Percentiles rank a stretch among this genome's conserved stretches.
Conservation (phyloP, 2,329 filamentous ascomycete genomes). For the Talaromyces sp. region DNA sequence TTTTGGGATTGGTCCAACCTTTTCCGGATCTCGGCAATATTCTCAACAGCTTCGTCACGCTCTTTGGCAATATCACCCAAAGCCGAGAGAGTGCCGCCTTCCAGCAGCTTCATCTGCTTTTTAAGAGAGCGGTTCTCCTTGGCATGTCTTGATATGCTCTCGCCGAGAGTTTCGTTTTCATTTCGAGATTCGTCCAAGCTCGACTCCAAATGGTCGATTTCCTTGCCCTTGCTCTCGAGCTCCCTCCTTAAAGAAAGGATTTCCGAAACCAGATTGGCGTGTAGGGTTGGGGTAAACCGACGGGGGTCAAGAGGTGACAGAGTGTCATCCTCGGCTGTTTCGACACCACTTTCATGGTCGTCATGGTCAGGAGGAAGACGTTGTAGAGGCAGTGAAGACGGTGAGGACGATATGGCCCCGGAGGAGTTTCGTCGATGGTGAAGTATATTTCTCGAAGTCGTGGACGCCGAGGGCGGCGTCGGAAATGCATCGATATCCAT, state of each 20-base stretch:
- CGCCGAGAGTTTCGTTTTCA: slow-evolving; percentile 69
- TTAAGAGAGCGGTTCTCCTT: slow-evolving; percentile 79
- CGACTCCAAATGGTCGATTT: slow-evolving; percentile 80
- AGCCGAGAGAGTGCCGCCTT: slow-evolving; percentile 82
- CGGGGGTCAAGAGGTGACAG: slow-evolving; percentile 79
- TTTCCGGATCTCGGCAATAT: slow-evolving; percentile 65
- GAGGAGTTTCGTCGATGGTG: slow-evolving; percentile 62
- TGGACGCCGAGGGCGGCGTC: slow-evolving; percentile 67
- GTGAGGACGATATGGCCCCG: slow-evolving; percentile 55
- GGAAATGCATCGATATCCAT: slow-evolving; percentile 36
- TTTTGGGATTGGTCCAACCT: slow-evolving; percentile 75
- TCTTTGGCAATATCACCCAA: slow-evolving; percentile 79
- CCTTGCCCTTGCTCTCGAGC: slow-evolving; percentile 79
- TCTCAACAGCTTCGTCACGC: slow-evolving; percentile 76
- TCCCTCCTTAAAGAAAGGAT: slow-evolving; percentile 84
- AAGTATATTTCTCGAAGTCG: slow-evolving; percentile 54
- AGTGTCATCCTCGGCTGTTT: slow-evolving; percentile 53
- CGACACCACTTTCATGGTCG: slow-evolving; percentile 33
- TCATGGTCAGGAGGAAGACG: slow-evolving; percentile 33
- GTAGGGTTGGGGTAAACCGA: slow-evolving; percentile 89
- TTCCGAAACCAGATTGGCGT: slow-evolving; percentile 91
- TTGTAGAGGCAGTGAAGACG: slow-evolving; percentile 50
- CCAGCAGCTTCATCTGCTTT: slow-evolving; percentile 78
- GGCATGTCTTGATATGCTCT: slow-evolving; percentile 56
- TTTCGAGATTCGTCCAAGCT: slow-evolving; percentile 65